phyloP scores from a whole-genome alignment of 768 basidiomycete species.

The Brasilioporus rufonigricans region DNA sequence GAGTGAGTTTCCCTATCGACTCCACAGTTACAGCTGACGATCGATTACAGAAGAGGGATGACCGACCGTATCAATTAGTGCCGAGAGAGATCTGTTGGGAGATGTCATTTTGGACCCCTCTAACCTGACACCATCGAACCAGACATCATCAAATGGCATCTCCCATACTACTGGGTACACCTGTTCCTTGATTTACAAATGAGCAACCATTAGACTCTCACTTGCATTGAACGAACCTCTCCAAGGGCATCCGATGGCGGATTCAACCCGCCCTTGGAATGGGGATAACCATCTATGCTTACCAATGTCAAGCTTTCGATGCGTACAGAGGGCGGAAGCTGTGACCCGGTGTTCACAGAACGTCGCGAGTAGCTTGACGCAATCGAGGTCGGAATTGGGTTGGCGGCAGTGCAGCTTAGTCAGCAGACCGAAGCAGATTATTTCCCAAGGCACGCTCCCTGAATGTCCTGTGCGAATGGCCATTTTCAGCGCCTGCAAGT shows the following conservation, averaged over 20 bases:
- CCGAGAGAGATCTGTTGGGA: conserved; percentile 52
- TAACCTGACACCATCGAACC: conserved; percentile 60
- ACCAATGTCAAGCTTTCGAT: conserved; percentile 62
- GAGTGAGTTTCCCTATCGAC: conserved; percentile 65
- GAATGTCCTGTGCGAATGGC: too few species aligned
- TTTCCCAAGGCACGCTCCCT: too few species aligned
- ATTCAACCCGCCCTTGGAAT: conserved; percentile 50
- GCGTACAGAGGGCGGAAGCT: conserved; percentile 50
- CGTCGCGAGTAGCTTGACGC: conserved; percentile 4
- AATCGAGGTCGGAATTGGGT: too few species aligned
- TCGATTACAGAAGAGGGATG: neutral
- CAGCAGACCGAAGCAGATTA: too few species aligned
- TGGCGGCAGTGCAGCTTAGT: too few species aligned
- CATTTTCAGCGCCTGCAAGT: too few species aligned
- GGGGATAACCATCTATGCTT: conserved; percentile 54
- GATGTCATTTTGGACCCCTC: conserved; percentile 52
- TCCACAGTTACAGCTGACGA: neutral
- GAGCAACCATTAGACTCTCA: neutral
- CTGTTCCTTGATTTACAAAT: conserved; percentile 28
- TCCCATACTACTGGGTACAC: conserved; percentile 71
- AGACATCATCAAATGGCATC: conserved; percentile 67
- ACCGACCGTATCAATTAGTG: conserved; percentile 67
- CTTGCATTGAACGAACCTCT: conserved; percentile 45
- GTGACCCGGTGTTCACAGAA: conserved; percentile 31
- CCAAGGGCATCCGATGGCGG: conserved; percentile 54